Base-by-base conservation (phyloP, 139 green algal genomes). In the Mychonastes homosphaera region DNA sequence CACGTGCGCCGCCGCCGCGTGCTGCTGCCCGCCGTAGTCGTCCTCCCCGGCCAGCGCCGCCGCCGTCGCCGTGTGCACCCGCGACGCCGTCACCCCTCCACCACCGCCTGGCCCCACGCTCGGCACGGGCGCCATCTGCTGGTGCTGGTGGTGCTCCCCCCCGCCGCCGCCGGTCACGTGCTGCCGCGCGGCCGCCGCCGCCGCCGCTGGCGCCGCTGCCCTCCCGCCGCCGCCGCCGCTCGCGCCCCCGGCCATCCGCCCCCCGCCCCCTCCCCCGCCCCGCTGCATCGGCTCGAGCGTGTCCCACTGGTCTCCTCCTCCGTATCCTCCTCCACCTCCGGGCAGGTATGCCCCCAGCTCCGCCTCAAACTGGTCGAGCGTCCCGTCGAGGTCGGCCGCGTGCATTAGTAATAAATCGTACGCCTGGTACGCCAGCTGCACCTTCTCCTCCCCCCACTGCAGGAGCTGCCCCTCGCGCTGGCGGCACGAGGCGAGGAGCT, bases 371-470 rank as follows among this genome's bases (percentile, higher is more conserved):
- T 67, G 61, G 9, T 59, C 38, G 18, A 27, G 27, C 8, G 61
- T 55, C 61, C 61, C 48, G 6, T 88, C 78, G 26, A 87, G 61
- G 32, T 84, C 64, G 7, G 55, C 28, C 12, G 76, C 40, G 50
- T 92, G 77, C 60, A 69, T 67, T 27, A 85, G 72, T 43, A 94
- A 39, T 46, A 92, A 66, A 36, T 89, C 79, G 34, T 81, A 67
- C 15, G 65, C 79, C 47, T 83, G 74, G 46, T 78, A 66, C 12
- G 70, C 75, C 16, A 79, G 43, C 54, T 76, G 68, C 34, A 79
- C 68, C 57, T 91, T 91, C 66, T 94, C 86, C 47, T 92, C 84
- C 4, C 70, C 69, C 54, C 82, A 88, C 67, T 92, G 84, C 28
- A 82, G 58, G 36, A 92, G 66, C 43, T 55, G 48, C 34, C 24